Conservation (phyloP, 2,329 filamentous ascomycete species). For the Escovopsis sp. region DNA sequence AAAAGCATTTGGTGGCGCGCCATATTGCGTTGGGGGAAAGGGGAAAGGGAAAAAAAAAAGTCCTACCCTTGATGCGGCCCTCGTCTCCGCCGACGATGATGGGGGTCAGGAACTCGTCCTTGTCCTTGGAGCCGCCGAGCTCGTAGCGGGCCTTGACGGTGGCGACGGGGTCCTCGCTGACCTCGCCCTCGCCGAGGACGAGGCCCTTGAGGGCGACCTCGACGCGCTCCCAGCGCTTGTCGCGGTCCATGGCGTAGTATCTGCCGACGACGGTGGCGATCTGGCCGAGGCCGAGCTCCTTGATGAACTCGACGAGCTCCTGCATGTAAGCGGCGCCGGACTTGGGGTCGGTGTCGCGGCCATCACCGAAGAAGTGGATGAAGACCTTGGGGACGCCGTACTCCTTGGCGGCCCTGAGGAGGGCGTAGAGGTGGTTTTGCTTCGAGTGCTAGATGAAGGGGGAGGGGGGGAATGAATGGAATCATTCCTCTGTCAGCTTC, state of each 20-base stretch:
- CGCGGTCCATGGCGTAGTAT: conserved; percentile 98
- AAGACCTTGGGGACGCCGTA: conserved; percentile 79
- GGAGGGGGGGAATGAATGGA: not conserved
- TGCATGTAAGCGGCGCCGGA: conserved; percentile 79
- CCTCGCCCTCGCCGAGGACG: conserved; percentile 74
- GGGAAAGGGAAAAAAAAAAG: too few relatives aligned
- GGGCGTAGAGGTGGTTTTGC: conserved; percentile 79
- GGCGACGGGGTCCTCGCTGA: conserved; percentile 68
- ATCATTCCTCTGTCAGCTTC: too few relatives aligned
- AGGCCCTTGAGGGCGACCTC: conserved; percentile 82
- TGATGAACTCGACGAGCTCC: conserved; percentile 62
- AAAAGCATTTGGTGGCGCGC: too few relatives aligned
- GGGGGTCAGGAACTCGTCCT: conserved; percentile 94
- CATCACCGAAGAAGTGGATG: conserved; percentile 98
- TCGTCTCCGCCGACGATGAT: conserved; percentile 88
- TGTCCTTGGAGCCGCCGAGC: conserved; percentile 53
- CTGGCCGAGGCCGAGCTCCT: conserved; percentile 76
- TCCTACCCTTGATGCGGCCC: conserved; percentile 64
- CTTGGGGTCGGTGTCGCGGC: conserved; percentile 95
- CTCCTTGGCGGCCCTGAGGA: conserved; percentile 82
- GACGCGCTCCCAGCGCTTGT: conserved; percentile 96
- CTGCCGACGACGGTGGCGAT: conserved; percentile 87
- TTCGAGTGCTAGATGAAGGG: conserved; percentile 58
- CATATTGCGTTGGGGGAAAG: not conserved
- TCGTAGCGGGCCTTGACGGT: conserved; percentile 81